Conservation (phyloP, 768 basidiomycete species). For the Pholiota molesta region DNA sequence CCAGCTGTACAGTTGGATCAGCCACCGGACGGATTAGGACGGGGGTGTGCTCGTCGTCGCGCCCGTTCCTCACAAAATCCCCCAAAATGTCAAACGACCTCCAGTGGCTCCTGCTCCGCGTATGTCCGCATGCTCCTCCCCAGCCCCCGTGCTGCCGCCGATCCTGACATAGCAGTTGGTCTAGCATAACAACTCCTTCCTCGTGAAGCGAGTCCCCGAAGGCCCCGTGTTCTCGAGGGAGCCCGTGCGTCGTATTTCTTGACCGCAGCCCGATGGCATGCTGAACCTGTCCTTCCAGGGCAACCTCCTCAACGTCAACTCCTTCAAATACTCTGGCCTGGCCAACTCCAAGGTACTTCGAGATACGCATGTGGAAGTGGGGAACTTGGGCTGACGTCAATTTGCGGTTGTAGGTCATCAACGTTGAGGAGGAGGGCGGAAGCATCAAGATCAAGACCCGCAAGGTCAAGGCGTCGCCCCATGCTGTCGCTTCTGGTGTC, state of each 20-base stretch:
- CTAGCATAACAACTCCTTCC: conserved; percentile 84
- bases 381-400: background rate
- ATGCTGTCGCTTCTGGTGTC: conserved; percentile 49
- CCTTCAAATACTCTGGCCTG: conserved; percentile 90
- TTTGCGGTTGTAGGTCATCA: conserved; percentile 56
- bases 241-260: conserved; percentile 52
- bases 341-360: conserved; percentile 75
- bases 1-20: conserved; percentile 43
- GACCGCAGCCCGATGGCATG: conserved; percentile 6
- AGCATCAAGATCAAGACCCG: conserved; percentile 65
- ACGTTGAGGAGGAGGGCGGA: conserved; percentile 55
- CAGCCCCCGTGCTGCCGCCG: conserved; percentile 3
- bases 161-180: conserved; percentile 6
- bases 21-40: conserved; percentile 34
- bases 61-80: conserved; percentile 26
- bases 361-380: background rate
- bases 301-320: conserved; percentile 86
- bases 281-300: conserved; percentile 50
- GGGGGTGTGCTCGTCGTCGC: conserved; percentile 16
- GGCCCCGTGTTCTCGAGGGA: conserved; percentile 86
- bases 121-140: conserved; percentile 39
- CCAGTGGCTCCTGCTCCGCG: conserved; percentile 91
- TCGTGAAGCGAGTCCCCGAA: conserved; percentile 74
- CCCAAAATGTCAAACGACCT: conserved; percentile 85
- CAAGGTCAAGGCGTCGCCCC: conserved; percentile 62